Evolutionary conservation across 345 rosid genomes (phyloP).

Genomic region (Durio zibethinus): DNA sequence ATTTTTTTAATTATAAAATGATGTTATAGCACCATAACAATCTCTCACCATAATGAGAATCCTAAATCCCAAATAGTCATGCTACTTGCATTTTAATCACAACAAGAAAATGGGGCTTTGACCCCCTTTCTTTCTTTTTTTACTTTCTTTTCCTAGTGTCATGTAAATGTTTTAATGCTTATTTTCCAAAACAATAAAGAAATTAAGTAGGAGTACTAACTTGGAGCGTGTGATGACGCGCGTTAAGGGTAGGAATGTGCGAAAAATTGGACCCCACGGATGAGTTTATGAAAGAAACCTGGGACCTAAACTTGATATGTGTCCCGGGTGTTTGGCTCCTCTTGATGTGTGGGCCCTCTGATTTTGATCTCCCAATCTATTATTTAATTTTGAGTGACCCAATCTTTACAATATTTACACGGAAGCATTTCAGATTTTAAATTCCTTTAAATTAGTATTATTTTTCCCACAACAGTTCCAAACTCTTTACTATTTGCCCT

Average conservation of each 20-base stretch:
- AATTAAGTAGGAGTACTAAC: too few species aligned
- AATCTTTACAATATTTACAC: background rate
- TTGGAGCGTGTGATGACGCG: conserved; percentile 5
- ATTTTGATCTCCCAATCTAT: background rate
- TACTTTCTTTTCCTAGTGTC: background rate
- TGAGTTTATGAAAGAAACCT: conserved; percentile 27
- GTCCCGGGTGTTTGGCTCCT: conserved; percentile 19
- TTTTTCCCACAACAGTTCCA: background rate
- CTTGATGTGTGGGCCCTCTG: conserved; percentile 16
- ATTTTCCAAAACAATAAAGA: too few species aligned
- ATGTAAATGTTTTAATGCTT: too few species aligned
- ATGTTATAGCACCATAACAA: too few species aligned
- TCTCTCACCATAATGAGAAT: too few species aligned
- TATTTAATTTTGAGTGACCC: background rate
- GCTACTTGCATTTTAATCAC: conserved; percentile 1
- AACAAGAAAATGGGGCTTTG: background rate
- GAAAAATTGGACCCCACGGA: conserved; percentile 15
- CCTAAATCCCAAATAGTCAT: background rate
- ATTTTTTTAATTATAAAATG: too few species aligned
- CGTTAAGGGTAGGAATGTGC: background rate
- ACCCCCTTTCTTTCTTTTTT: too few species aligned
- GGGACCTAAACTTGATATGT: conserved; percentile 31
- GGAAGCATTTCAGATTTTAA: background rate
- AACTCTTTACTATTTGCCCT: background rate
- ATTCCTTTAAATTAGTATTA: background rate